phyloP scores from a whole-genome alignment of 1,139 yeast genomes.

The Blastobotrys arbuscula region DNA sequence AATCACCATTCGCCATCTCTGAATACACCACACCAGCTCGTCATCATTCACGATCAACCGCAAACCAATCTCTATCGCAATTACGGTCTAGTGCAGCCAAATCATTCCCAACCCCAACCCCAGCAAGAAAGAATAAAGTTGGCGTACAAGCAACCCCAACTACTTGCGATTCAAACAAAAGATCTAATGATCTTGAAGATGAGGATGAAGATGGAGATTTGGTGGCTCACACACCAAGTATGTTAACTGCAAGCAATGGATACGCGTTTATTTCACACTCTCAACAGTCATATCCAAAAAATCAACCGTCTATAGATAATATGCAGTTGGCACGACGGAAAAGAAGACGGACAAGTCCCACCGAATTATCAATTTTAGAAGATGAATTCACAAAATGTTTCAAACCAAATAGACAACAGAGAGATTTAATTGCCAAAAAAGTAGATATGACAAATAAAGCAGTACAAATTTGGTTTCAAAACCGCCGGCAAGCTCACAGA shows the following conservation, averaged over 20 bases:
- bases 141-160: not conserved
- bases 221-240: not conserved
- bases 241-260: slow-evolving; percentile 6
- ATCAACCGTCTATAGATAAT: slow-evolving; percentile 82
- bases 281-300: slow-evolving; percentile 75
- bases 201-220: not conserved
- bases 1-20: not conserved
- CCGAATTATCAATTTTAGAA: slow-evolving; percentile 74
- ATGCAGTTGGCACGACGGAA: slow-evolving; percentile 88
- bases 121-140: not conserved
- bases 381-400: slow-evolving; percentile 67
- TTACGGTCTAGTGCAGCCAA: not conserved
- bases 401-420: slow-evolving; percentile 73
- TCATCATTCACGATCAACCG: not conserved
- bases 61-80: not conserved
- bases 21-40: not conserved
- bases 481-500: slow-evolving; percentile 79
- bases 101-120: not conserved
- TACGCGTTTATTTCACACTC: slow-evolving; percentile 81
- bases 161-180: not conserved
- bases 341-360: slow-evolving; percentile 90
- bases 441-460: slow-evolving; percentile 96
- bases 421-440: slow-evolving; percentile 67
- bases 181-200: not conserved
- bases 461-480: slow-evolving; percentile 97